These are phyloP conservation scores for Suillus occidentalis DNA, from an alignment of 768 basidiomycete species.

Conservation along the genomic window DNA sequence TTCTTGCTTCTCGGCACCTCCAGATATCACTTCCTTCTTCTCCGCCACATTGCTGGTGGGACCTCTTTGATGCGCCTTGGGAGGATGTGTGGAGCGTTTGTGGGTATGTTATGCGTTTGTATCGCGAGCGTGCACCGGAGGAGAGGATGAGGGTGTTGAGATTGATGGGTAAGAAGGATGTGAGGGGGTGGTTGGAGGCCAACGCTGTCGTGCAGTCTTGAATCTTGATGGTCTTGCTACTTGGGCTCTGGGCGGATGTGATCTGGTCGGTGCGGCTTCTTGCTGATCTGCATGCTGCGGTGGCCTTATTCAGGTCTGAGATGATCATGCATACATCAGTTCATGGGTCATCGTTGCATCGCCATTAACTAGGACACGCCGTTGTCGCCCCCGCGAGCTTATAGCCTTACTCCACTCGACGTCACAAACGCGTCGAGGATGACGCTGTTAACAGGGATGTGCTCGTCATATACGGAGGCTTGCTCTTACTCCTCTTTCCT, in stretches of 20 bases:
- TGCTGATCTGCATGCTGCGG: neutral
- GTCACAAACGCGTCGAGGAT: neutral
- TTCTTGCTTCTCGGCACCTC: slow-evolving; percentile 75
- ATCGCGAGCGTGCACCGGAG: slow-evolving; percentile 49
- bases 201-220: slow-evolving; percentile 9
- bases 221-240: neutral
- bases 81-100: slow-evolving; percentile 87
- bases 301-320: neutral
- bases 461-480: neutral
- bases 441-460: too few relatives aligned
- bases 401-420: neutral
- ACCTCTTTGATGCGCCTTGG: slow-evolving; percentile 88
- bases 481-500: neutral
- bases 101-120: slow-evolving; percentile 84
- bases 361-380: neutral
- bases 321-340: neutral
- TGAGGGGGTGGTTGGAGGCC: slow-evolving; percentile 81
- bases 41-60: slow-evolving; percentile 84
- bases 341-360: neutral
- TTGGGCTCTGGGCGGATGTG: neutral
- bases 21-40: slow-evolving; percentile 70
- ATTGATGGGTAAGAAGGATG: slow-evolving; percentile 74
- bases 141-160: slow-evolving; percentile 49
- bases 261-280: neutral
- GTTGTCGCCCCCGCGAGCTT: neutral